Percentiles rank a stretch among this genome's conserved stretches.
phyloP scores from a whole-genome alignment of 495 filamentous ascomycete species.

The Opeltia flavorubescens region DNA sequence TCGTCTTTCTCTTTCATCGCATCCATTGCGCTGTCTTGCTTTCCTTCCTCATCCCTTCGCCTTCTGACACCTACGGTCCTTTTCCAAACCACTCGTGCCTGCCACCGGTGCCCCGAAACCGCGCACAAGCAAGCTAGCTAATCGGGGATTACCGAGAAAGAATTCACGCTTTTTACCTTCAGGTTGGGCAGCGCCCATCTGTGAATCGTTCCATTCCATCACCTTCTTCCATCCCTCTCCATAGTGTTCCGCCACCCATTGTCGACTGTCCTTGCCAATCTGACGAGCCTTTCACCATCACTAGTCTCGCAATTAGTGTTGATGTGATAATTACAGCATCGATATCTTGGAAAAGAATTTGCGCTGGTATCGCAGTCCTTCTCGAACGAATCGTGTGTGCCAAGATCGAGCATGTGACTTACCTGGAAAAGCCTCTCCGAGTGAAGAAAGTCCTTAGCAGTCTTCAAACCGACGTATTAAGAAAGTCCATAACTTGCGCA shows the following conservation, averaged over 20 bases:
- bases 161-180: conserved; percentile 1
- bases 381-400: not conserved
- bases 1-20: not conserved
- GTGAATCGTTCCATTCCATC: not conserved
- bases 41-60: not conserved
- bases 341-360: not conserved
- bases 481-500: not conserved
- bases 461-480: not conserved
- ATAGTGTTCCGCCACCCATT: not conserved
- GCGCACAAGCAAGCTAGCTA: not conserved
- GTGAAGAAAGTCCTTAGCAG: too few relatives aligned
- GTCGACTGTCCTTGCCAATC: not conserved
- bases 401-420: not conserved
- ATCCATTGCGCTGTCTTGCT: not conserved
- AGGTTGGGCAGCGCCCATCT: not conserved
- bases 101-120: not conserved
- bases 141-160: not conserved
- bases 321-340: not conserved
- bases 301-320: not conserved
- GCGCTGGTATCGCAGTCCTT: not conserved
- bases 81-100: not conserved
- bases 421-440: not conserved
- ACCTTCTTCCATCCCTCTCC: not conserved
- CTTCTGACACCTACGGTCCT: not conserved
- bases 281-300: too few relatives aligned